phyloP scores from a whole-genome alignment of 2,329 filamentous ascomycete species.

The Alternaria hordeiaustralica region DNA sequence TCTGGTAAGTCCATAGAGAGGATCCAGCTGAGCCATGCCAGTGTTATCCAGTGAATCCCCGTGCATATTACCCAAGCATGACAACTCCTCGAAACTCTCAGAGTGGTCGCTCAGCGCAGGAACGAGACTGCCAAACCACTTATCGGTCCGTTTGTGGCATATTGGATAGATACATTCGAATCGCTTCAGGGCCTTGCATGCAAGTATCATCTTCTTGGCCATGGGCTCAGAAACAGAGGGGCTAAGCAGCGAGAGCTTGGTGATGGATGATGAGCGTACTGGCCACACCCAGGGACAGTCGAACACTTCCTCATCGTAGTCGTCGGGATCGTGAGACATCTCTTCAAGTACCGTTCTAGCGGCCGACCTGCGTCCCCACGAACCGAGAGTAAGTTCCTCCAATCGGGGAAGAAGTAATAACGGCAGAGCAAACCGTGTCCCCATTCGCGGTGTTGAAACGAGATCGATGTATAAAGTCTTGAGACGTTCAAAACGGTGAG shows the following conservation, averaged over 20 bases:
- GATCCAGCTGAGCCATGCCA: neutral
- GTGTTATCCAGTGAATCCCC: no score
- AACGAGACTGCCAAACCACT: neutral
- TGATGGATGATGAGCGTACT: neutral
- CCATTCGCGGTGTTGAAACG: rapidly evolving
- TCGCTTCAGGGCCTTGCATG: neutral
- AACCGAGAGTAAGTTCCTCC: neutral
- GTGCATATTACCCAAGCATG: no score
- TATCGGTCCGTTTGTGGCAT: neutral
- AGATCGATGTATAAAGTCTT: neutral
- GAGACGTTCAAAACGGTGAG: neutral
- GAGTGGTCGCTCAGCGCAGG: neutral
- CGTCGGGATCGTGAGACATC: no score
- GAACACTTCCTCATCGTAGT: no score
- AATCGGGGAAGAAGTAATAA: neutral
- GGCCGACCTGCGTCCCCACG: no score
- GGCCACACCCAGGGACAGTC: neutral
- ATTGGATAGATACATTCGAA: neutral
- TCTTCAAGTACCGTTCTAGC: no score
- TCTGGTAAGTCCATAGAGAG: neutral
- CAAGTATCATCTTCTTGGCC: rapidly evolving
- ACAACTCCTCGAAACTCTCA: neutral
- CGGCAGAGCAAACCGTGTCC: neutral
- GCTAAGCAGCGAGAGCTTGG: neutral
- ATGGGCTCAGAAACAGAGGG: rapidly evolving